Evolutionary conservation across 768 basidiomycete species (phyloP).

Genomic region (Russula sp.): DNA sequence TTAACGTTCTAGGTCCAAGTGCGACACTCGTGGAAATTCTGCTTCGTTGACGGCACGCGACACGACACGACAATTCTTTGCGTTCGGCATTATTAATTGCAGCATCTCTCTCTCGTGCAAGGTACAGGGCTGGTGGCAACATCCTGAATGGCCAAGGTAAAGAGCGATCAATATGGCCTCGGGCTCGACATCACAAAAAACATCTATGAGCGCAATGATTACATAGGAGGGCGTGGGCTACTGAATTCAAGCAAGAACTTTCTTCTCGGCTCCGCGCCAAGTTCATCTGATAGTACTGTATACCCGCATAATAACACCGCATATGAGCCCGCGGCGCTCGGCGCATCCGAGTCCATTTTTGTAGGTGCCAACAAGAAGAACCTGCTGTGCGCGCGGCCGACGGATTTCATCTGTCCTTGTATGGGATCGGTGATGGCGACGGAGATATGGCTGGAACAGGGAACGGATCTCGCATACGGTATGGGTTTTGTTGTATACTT

Average conservation of each 20-base stretch:
- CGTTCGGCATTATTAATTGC: constrained; percentile 32
- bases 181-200: constrained; percentile 68
- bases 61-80: neutral
- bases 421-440: constrained; percentile 45
- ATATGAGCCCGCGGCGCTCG: constrained; percentile 71
- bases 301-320: constrained; percentile 63
- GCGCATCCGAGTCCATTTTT: constrained; percentile 71
- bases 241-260: no score
- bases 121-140: no score
- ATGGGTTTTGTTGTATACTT: constrained; percentile 30
- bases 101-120: no score
- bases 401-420: constrained; percentile 69
- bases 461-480: constrained; percentile 60
- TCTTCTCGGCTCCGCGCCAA: constrained; percentile 13
- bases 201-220: constrained; percentile 46
- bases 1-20: neutral
- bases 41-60: neutral
- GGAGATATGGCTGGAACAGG: constrained; percentile 82
- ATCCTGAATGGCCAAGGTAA: constrained; percentile 78
- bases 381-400: constrained; percentile 68
- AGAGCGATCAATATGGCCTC: constrained; percentile 52
- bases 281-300: constrained; percentile 41
- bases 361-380: constrained; percentile 73
- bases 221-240: no score
- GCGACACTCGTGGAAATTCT: no score